A percentile compares a stretch with the other conserved stretches of the same genome.
These are phyloP conservation scores for Calonectria pseudoturangicola DNA, from an alignment of 2,329 filamentous ascomycete genomes.

Conservation along the genomic window DNA sequence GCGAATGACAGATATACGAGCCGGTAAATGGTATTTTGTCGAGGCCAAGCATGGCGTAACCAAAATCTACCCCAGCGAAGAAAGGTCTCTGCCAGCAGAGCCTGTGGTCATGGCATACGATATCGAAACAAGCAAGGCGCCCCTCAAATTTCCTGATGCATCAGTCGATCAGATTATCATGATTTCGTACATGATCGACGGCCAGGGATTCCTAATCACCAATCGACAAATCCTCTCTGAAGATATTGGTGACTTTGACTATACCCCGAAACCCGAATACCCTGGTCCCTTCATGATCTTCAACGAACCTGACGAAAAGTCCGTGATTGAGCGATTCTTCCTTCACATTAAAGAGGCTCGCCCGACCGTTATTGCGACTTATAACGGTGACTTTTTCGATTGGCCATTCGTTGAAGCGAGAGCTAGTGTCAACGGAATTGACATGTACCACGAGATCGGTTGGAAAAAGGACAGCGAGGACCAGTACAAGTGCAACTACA, in stretches of 20 bases:
- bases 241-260: conserved; percentile 98
- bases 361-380: conserved; percentile 98
- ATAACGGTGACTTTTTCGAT: conserved; percentile 99
- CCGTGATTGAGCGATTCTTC: conserved; percentile 92
- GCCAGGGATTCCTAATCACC: conserved; percentile 97
- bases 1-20: conserved; percentile 84
- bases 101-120: conserved; percentile 99
- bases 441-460: conserved; percentile 99
- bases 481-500: conserved; percentile 96
- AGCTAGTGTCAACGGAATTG: conserved; percentile 94
- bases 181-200: conserved; percentile 99
- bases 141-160: conserved; percentile 96
- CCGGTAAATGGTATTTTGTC: conserved; percentile 97
- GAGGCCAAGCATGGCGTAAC: conserved; percentile 94
- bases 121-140: conserved; percentile 97
- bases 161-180: conserved; percentile 99
- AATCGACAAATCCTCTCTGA: conserved; percentile 98
- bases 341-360: conserved; percentile 94
- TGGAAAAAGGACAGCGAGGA: conserved; percentile 97
- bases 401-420: conserved; percentile 98
- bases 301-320: conserved; percentile 96
- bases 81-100: conserved; percentile 91
- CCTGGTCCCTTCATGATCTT: conserved; percentile 97
- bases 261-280: conserved; percentile 97
- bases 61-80: conserved; percentile 88